phyloP scores from a whole-genome alignment of 78 protist species.

The Ministeria vibrans region DNA sequence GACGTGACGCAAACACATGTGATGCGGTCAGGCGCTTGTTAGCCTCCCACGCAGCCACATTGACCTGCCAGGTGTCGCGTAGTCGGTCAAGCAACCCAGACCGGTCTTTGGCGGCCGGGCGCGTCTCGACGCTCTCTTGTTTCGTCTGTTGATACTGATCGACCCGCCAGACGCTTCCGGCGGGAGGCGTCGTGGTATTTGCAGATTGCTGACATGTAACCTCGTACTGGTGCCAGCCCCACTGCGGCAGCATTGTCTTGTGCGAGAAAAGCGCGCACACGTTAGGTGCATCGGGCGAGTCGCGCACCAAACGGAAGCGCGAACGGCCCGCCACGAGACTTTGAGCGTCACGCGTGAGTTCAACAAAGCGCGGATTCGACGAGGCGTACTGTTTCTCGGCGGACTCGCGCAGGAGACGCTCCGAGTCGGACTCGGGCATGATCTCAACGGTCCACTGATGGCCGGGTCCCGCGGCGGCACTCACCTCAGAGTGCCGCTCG shows the following conservation, averaged over 20 bases:
- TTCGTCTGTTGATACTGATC: too few relatives aligned
- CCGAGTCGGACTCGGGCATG: neutral
- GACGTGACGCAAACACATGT: slow-evolving; percentile 19
- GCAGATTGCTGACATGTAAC: too few relatives aligned
- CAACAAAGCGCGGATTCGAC: too few relatives aligned
- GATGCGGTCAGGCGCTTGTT: slow-evolving; percentile 11
- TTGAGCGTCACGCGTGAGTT: too few relatives aligned
- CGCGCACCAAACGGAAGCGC: neutral
- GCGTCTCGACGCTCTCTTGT: too few relatives aligned
- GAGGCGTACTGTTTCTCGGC: neutral
- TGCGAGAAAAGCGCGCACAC: neutral
- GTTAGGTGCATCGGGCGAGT: neutral
- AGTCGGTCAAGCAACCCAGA: neutral
- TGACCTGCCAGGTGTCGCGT: neutral
- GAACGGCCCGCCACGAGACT: too few relatives aligned
- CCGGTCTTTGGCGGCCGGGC: neutral
- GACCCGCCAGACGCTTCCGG: too few relatives aligned
- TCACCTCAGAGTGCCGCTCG: neutral
- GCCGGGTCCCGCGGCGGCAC: neutral
- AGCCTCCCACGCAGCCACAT: slow-evolving; percentile 15
- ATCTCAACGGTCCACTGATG: neutral
- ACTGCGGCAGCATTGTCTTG: neutral
- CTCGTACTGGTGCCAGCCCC: neutral
- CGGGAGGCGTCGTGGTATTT: too few relatives aligned
- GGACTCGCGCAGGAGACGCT: neutral